Percentiles rank a stretch among this genome's conserved stretches.
Conservation (phyloP, 495 filamentous ascomycete genomes). For the Aspergillus diversus region DNA sequence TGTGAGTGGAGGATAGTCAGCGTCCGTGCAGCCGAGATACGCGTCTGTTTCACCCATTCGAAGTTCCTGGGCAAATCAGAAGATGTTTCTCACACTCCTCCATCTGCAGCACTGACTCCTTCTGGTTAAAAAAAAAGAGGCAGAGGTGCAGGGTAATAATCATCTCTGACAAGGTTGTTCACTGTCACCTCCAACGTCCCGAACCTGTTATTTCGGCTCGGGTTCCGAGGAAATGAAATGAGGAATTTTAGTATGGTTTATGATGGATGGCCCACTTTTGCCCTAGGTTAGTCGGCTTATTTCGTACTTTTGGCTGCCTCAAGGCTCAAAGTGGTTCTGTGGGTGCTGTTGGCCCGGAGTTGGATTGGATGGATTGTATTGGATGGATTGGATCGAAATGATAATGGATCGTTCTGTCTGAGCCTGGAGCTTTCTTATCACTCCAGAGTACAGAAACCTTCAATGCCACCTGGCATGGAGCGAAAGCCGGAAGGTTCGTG, state of each 20-base stretch:
- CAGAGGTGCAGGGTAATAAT: neutral
- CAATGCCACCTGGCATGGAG: too few relatives aligned
- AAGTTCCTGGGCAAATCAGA: constrained; percentile 10
- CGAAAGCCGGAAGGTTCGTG: too few relatives aligned
- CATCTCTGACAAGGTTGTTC: neutral
- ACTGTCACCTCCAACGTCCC: neutral
- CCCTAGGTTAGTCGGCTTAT: neutral
- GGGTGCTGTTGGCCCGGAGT: neutral
- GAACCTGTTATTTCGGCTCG: constrained; percentile 7
- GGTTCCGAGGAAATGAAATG: constrained; percentile 12
- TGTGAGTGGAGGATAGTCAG: constrained; percentile 31
- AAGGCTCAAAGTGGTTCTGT: neutral
- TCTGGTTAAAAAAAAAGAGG: constrained; percentile 8
- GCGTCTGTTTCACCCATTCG: constrained; percentile 45
- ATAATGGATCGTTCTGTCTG: neutral
- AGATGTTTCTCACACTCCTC: neutral
- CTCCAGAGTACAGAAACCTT: too few relatives aligned
- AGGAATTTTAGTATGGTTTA: constrained; percentile 1
- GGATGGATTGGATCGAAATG: neutral
- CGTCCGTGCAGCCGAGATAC: constrained; percentile 49
- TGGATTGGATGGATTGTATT: neutral
- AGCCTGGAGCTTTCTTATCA: too few relatives aligned
- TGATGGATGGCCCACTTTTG: neutral
- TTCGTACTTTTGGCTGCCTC: neutral
- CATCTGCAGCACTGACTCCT: constrained; percentile 12